phyloP scores from a whole-genome alignment of 352 stramenopile species.

The Phytophthora pseudosyringae region DNA sequence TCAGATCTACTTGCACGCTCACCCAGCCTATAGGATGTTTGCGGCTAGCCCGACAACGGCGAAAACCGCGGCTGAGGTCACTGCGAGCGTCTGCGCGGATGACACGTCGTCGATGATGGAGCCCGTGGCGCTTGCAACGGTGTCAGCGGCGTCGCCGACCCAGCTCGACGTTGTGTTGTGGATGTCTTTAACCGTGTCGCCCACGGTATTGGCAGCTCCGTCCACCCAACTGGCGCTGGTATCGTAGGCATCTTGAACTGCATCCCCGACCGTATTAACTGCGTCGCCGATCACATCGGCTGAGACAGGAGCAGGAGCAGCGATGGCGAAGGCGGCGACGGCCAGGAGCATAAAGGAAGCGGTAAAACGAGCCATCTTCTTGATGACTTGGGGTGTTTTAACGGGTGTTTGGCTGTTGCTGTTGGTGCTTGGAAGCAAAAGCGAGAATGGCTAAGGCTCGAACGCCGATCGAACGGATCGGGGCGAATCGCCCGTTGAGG shows the following conservation, averaged over 20 bases:
- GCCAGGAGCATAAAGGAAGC: constrained; percentile 13
- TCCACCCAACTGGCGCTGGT: constrained; percentile 29
- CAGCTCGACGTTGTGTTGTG: constrained; percentile 25
- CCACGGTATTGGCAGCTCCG: constrained; percentile 23
- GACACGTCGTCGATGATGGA: constrained; percentile 32
- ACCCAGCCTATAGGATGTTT: constrained; percentile 16
- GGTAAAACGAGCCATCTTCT: constrained; percentile 25
- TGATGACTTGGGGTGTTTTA: neutral
- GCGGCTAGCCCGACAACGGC: constrained; percentile 8
- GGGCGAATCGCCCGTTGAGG: no score
- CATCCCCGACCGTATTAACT: constrained; percentile 19
- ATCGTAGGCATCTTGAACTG: constrained; percentile 30
- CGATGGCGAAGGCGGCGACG: constrained; percentile 2
- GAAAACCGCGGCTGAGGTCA: constrained; percentile 9
- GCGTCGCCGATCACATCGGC: constrained; percentile 31
- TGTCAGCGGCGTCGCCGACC: constrained; percentile 17
- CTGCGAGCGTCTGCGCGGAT: constrained; percentile 16
- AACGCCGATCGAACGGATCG: neutral
- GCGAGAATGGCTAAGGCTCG: constrained; percentile 14
- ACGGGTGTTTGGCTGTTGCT: neutral
- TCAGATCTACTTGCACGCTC: neutral
- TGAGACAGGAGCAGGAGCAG: constrained; percentile 1
- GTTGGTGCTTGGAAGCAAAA: constrained; percentile 19
- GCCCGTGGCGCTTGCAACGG: constrained; percentile 27
- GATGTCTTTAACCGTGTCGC: constrained; percentile 16